phyloP scores from a whole-genome alignment of 78 protist species.

The Speleostelium caveatum region DNA sequence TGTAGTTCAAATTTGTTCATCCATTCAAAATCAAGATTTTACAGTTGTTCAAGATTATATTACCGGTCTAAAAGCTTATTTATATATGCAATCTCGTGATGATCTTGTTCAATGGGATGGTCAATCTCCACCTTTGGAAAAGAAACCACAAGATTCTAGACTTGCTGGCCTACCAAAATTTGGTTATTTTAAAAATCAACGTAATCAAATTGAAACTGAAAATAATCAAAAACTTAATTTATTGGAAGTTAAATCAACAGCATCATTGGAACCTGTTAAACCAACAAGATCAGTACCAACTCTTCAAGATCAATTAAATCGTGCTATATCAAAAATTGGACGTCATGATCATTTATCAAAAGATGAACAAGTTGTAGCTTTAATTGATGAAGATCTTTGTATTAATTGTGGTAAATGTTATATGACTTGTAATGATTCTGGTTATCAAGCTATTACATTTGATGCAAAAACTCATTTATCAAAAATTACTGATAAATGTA shows the following conservation, averaged over 20 bases:
- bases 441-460: constrained; percentile 89
- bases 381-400: constrained; percentile 94
- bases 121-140: constrained; percentile 88
- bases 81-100: constrained; percentile 91
- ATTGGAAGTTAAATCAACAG: not conserved
- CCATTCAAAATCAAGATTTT: constrained; percentile 97
- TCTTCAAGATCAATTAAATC: constrained; percentile 73
- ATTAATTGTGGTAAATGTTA: constrained; percentile 98
- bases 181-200: constrained; percentile 57
- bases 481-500: constrained; percentile 90
- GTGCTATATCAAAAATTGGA: constrained; percentile 87
- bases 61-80: constrained; percentile 91
- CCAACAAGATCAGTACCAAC: constrained; percentile 9
- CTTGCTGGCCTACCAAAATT: constrained; percentile 56
- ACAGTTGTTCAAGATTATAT: constrained; percentile 96
- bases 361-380: constrained; percentile 94
- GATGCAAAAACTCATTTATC: constrained; percentile 94
- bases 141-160: not conserved
- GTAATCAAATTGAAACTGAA: constrained; percentile 44
- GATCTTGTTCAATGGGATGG: constrained; percentile 92
- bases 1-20: constrained; percentile 93
- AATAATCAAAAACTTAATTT: constrained; percentile 13
- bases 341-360: constrained; percentile 82
- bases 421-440: constrained; percentile 95
- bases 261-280: constrained; percentile 1